A percentile compares a stretch with the other conserved stretches of the same genome.
These are phyloP conservation scores for Penicillium sp. DNA, from an alignment of 2,329 filamentous ascomycete species.

Conservation along the genomic window DNA sequence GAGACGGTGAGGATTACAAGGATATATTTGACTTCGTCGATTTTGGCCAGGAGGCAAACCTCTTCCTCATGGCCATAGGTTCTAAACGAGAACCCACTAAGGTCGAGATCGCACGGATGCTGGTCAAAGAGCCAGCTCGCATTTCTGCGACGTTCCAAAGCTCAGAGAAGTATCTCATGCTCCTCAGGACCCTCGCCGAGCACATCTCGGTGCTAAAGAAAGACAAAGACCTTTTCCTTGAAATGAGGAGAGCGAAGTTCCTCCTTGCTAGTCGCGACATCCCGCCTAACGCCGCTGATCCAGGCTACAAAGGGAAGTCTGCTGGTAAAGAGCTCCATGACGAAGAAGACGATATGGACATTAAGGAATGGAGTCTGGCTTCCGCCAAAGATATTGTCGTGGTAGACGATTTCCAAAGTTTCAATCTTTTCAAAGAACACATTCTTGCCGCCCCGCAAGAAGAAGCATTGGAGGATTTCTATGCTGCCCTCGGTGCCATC, in stretches of 20 bases:
- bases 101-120: constrained; percentile 73
- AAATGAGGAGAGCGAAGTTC: constrained; percentile 71
- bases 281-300: constrained; percentile 30
- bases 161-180: constrained; percentile 77
- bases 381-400: constrained; percentile 69
- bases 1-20: constrained; percentile 66
- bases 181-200: constrained; percentile 77
- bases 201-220: constrained; percentile 65
- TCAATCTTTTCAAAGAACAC: constrained; percentile 78
- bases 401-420: constrained; percentile 83
- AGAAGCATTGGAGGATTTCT: constrained; percentile 79
- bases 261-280: constrained; percentile 80
- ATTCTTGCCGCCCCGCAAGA: constrained; percentile 87
- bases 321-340: constrained; percentile 45
- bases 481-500: constrained; percentile 72
- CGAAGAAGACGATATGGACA: constrained; percentile 59
- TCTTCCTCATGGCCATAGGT: constrained; percentile 82
- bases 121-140: constrained; percentile 78
- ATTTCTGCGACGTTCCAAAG: constrained; percentile 75
- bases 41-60: constrained; percentile 81
- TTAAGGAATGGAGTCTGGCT: constrained; percentile 76
- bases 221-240: constrained; percentile 72
- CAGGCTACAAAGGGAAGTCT: constrained; percentile 15
- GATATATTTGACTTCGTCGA: constrained; percentile 97
- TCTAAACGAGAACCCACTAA: constrained; percentile 89